Conservation (phyloP, 2,329 filamentous ascomycete species). For the Monilinia aucupariae region DNA sequence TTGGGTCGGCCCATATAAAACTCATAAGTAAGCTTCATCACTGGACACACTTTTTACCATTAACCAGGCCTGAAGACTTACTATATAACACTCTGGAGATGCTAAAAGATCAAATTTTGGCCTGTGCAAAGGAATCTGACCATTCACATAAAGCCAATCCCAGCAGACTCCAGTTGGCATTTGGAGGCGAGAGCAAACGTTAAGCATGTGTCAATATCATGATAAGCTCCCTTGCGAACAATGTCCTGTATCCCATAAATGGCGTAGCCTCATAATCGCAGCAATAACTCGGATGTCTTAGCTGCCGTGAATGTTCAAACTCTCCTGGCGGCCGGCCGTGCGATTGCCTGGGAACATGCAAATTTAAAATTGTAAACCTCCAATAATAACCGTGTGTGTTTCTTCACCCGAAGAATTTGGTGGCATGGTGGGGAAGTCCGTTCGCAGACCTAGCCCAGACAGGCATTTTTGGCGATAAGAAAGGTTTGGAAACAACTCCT, state of each 20-base stretch:
- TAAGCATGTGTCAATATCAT: conserved; percentile 15
- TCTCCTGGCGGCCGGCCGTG: conserved; percentile 6
- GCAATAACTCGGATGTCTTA: neutral
- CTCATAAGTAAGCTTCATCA: no score
- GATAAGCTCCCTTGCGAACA: neutral
- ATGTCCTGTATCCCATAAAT: neutral
- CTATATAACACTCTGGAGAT: no score
- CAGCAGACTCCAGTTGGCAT: no score
- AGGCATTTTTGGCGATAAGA: conserved; percentile 1
- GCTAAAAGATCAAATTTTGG: no score
- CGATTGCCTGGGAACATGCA: conserved; percentile 7
- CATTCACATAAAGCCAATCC: no score
- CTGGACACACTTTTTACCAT: no score
- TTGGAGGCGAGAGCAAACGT: no score
- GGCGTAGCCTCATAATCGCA: neutral
- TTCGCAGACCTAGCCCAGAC: conserved; percentile 2
- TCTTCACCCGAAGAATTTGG: neutral
- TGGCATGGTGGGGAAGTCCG: neutral
- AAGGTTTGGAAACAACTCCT: conserved; percentile 12
- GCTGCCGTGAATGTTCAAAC: conserved; percentile 1
- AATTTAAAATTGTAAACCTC: neutral
- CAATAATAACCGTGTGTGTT: neutral
- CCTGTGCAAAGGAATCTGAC: neutral
- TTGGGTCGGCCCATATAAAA: no score
- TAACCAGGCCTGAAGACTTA: no score